Percentiles rank a stretch among this genome's conserved stretches.
Evolutionary conservation across 2,329 filamentous ascomycete species (phyloP).

Genomic region (Microdochium paspali): DNA sequence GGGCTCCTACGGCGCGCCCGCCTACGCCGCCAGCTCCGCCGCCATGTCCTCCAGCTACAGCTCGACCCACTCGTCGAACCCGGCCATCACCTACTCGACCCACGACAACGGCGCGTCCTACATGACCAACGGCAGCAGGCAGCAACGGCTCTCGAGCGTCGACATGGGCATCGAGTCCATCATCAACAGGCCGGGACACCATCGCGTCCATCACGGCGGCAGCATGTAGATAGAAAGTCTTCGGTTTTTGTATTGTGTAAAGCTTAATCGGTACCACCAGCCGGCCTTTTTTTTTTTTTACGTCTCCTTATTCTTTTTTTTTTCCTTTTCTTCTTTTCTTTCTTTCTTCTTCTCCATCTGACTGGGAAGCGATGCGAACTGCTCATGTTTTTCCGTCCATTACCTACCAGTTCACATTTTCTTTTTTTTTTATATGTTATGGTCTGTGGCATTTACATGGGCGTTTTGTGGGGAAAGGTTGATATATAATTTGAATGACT

Average conservation of each 20-base stretch:
- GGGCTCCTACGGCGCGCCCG: constrained; percentile 6
- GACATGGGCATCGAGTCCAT: constrained; percentile 54
- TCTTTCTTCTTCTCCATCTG: constrained; percentile 3
- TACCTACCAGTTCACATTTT: background rate
- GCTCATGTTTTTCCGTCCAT: background rate
- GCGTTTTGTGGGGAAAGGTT: background rate
- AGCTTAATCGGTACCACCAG: too few species aligned
- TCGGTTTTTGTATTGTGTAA: constrained; percentile 9
- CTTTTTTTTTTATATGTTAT: constrained; percentile 2
- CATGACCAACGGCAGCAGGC: constrained; percentile 25
- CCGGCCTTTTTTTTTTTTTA: constrained; percentile 5
- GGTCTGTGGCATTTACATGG: constrained; percentile 1
- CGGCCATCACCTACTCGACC: constrained; percentile 20
- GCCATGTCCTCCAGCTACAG: constrained; percentile 34
- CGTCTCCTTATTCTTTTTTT: background rate
- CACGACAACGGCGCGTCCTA: constrained; percentile 38
- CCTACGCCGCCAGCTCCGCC: constrained; percentile 16
- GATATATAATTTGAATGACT: constrained; percentile 1
- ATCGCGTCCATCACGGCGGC: background rate
- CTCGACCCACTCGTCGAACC: constrained; percentile 42
- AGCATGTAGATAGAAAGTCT: constrained; percentile 10
- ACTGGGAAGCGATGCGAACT: background rate
- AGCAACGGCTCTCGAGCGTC: constrained; percentile 38
- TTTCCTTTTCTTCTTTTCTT: constrained; percentile 8
- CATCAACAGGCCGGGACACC: constrained; percentile 37